These are phyloP conservation scores for Aspergillus sp. DNA, from an alignment of 2,329 filamentous ascomycete species.

Conservation along the genomic window DNA sequence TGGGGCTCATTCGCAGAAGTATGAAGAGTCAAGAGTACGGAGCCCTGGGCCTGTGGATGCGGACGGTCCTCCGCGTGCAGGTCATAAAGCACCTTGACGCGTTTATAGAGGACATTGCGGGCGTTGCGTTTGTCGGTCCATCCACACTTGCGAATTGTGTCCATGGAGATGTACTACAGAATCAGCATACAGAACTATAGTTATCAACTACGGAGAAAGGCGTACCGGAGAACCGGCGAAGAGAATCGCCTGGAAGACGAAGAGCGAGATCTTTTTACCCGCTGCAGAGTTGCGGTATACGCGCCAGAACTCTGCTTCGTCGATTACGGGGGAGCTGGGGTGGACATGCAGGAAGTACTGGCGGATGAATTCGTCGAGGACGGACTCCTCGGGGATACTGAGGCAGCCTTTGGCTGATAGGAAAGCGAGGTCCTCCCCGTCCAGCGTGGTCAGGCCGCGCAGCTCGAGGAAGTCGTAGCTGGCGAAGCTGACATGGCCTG, in stretches of 20 bases:
- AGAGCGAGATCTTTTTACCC: constrained; percentile 26
- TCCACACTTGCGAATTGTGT: constrained; percentile 43
- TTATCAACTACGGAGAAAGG: not conserved
- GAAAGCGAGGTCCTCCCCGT: constrained; percentile 49
- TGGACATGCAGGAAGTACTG: constrained; percentile 34
- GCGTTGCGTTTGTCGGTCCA: constrained; percentile 47
- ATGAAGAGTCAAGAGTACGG: constrained; percentile 37
- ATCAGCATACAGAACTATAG: not conserved
- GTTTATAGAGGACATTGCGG: constrained; percentile 47
- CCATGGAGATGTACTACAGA: constrained; percentile 46
- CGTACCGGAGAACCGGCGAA: constrained; percentile 38
- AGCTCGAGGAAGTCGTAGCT: constrained; percentile 24
- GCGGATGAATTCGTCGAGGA: constrained; percentile 51
- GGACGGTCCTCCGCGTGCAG: constrained; percentile 26
- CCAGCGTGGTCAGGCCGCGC: constrained; percentile 16
- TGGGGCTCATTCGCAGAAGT: constrained; percentile 36
- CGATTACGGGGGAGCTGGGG: constrained; percentile 29
- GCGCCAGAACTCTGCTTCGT: constrained; percentile 50
- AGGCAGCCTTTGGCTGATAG: constrained; percentile 50
- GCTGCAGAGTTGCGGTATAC: constrained; percentile 8
- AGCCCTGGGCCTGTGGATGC: constrained; percentile 31
- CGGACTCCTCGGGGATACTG: constrained; percentile 42
- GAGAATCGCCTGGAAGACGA: constrained; percentile 32
- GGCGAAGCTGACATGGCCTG: constrained; percentile 13
- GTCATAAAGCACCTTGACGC: constrained; percentile 42